These are phyloP conservation scores for Clathrospora elynae DNA, from an alignment of 2,329 filamentous ascomycete genomes.

Conservation along the genomic window DNA sequence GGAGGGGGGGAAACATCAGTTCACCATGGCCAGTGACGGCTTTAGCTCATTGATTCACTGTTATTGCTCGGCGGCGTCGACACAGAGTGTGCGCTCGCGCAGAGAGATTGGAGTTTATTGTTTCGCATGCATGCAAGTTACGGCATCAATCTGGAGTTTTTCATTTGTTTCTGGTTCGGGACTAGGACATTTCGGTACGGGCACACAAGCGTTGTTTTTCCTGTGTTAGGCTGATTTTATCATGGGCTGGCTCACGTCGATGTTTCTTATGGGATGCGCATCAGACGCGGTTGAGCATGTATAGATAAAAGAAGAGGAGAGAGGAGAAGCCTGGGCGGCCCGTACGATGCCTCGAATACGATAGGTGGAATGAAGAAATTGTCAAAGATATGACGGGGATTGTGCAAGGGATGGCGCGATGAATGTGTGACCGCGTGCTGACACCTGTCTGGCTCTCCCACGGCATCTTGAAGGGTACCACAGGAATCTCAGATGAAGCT, in stretches of 20 bases:
- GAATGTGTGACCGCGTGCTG: too few relatives aligned
- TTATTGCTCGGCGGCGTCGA: slow-evolving; percentile 9
- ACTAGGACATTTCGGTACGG: slow-evolving; percentile 12
- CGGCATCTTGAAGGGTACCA: too few relatives aligned
- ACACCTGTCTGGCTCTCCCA: too few relatives aligned
- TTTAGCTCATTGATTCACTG: slow-evolving; percentile 9
- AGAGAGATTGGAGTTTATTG: slow-evolving; percentile 15
- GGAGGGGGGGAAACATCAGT: not conserved
- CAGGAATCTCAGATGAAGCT: too few relatives aligned
- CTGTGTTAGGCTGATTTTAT: slow-evolving; percentile 9
- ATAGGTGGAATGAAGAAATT: slow-evolving; percentile 14
- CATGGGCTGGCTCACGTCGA: slow-evolving; percentile 20
- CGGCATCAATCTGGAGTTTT: slow-evolving; percentile 28
- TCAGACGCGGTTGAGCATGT: not conserved
- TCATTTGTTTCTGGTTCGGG: slow-evolving; percentile 4
- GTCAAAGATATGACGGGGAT: slow-evolving; percentile 1
- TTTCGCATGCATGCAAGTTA: slow-evolving; percentile 15
- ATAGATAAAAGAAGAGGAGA: slow-evolving; percentile 8
- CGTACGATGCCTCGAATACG: slow-evolving; percentile 8
- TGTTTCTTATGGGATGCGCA: slow-evolving; percentile 10
- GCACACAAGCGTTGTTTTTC: slow-evolving; percentile 18
- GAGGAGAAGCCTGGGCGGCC: slow-evolving; percentile 1
- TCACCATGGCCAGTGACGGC: not conserved
- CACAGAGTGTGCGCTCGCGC: slow-evolving; percentile 9
- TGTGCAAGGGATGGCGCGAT: too few relatives aligned